Conservation (phyloP, 1,284 basidiomycete species). For the Mycosarcoma maydis region DNA sequence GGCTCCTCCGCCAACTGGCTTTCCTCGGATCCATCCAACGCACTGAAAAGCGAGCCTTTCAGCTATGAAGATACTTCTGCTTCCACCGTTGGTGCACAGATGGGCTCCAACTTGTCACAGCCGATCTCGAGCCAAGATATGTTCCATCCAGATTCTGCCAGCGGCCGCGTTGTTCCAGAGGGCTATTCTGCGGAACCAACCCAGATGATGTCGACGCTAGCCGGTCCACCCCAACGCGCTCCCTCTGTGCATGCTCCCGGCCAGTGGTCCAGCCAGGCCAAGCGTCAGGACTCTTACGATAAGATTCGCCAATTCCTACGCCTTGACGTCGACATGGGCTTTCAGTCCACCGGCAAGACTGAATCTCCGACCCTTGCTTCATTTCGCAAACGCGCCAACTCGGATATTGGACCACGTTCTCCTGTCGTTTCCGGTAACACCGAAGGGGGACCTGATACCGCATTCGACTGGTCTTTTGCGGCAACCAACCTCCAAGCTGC, state of each 20-base stretch:
- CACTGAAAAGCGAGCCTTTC: constrained; percentile 21
- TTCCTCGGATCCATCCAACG: constrained; percentile 4
- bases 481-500: constrained; percentile 13
- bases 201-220: constrained; percentile 35
- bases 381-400: constrained; percentile 52
- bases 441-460: constrained; percentile 11
- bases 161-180: constrained; percentile 29
- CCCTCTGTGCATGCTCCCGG: constrained; percentile 22
- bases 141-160: constrained; percentile 26
- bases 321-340: constrained; percentile 59
- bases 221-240: constrained; percentile 17
- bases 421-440: constrained; percentile 32
- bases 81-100: constrained; percentile 5
- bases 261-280: constrained; percentile 50
- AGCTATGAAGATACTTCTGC: constrained; percentile 19
- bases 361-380: constrained; percentile 42
- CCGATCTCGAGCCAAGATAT: constrained; percentile 4
- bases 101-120: constrained; percentile 5
- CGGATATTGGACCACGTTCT: constrained; percentile 49
- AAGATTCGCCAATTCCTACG: constrained; percentile 54
- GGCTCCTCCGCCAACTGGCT: constrained; percentile 16
- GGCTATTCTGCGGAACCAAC: constrained; percentile 26
- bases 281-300: constrained; percentile 56
- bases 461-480: constrained; percentile 42
- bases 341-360: constrained; percentile 34